phyloP scores from a whole-genome alignment of 2,329 filamentous ascomycete species.

The Fusarium oligoseptatum region DNA sequence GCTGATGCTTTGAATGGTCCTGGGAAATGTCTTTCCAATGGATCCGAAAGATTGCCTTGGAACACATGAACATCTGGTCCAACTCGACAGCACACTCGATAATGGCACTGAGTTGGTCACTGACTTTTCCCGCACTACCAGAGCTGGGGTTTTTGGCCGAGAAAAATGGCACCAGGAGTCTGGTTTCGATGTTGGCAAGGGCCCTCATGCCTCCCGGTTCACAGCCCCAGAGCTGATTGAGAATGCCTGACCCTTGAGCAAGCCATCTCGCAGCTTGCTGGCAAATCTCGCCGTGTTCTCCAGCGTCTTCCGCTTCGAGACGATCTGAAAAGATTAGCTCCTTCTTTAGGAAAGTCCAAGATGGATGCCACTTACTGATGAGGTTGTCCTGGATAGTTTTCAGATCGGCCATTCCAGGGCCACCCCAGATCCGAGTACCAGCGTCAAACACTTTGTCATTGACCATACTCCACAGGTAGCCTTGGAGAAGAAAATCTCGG shows the following conservation, averaged over 20 bases:
- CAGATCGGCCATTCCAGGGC: accelerated
- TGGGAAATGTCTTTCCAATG: neutral
- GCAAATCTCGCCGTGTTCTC: accelerated
- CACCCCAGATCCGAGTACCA: neutral
- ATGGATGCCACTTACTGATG: conserved; percentile 2
- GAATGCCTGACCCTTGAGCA: conserved; percentile 6
- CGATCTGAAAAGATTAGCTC: neutral
- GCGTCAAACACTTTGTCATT: neutral
- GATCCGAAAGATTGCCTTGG: conserved; percentile 11
- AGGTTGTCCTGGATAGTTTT: neutral
- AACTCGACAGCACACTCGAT: conserved; percentile 7
- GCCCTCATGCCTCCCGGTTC: accelerated
- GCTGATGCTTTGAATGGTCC: accelerated
- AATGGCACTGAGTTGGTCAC: neutral
- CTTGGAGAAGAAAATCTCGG: neutral
- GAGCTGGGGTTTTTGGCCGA: no score
- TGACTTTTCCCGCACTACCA: no score
- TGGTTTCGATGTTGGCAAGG: neutral
- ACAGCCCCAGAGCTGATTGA: neutral
- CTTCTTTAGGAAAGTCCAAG: neutral
- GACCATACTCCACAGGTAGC: conserved; percentile 13
- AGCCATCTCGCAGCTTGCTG: conserved; percentile 14
- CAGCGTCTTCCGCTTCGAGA: no score
- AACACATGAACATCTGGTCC: conserved; percentile 21
- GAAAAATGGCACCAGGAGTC: neutral